Percentiles rank a stretch among this genome's conserved stretches.
Conservation (phyloP, 805 yeast species). For the Metschnikowia henanensis region DNA sequence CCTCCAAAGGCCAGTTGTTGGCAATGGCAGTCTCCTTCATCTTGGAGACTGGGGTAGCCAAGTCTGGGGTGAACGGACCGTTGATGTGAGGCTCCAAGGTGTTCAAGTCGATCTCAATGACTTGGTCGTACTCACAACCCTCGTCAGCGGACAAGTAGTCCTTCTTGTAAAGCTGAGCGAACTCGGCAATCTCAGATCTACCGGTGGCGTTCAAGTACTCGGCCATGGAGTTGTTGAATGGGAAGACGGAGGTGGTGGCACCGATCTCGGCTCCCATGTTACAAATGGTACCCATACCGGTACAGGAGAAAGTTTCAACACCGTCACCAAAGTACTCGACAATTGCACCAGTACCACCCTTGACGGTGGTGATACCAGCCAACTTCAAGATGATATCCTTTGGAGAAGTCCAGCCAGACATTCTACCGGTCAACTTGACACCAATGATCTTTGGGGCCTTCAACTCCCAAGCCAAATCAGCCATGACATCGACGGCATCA, state of each 20-base stretch:
- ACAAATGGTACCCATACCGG: slow-evolving; percentile 99
- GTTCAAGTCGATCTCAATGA: slow-evolving; percentile 85
- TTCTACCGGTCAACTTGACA: slow-evolving; percentile 88
- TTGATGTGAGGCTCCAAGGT: slow-evolving; percentile 93
- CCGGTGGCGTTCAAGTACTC: slow-evolving; percentile 85
- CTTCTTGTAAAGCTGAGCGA: slow-evolving; percentile 65
- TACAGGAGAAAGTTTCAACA: slow-evolving; percentile 87
- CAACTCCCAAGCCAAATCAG: slow-evolving; percentile 94
- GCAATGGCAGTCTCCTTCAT: slow-evolving; percentile 79
- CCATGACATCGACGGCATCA: slow-evolving; percentile 96
- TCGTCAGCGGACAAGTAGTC: slow-evolving; percentile 81
- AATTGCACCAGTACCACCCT: slow-evolving; percentile 97
- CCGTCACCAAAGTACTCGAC: slow-evolving; percentile 98
- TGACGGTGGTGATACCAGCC: slow-evolving; percentile 93
- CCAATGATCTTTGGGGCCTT: slow-evolving; percentile 97
- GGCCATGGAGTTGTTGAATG: slow-evolving; percentile 87
- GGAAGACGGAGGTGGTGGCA: slow-evolving; percentile 97
- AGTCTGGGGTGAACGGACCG: slow-evolving; percentile 98
- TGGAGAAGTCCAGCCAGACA: slow-evolving; percentile 97
- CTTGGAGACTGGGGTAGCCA: slow-evolving; percentile 91
- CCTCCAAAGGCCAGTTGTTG: slow-evolving; percentile 91
- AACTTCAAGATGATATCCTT: slow-evolving; percentile 91
- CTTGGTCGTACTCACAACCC: slow-evolving; percentile 92
- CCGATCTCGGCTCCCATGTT: slow-evolving; percentile 99
- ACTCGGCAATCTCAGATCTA: slow-evolving; percentile 81